Conservation (phyloP, 2,329 filamentous ascomycete genomes). For the Colletotrichum chrysophilum region DNA sequence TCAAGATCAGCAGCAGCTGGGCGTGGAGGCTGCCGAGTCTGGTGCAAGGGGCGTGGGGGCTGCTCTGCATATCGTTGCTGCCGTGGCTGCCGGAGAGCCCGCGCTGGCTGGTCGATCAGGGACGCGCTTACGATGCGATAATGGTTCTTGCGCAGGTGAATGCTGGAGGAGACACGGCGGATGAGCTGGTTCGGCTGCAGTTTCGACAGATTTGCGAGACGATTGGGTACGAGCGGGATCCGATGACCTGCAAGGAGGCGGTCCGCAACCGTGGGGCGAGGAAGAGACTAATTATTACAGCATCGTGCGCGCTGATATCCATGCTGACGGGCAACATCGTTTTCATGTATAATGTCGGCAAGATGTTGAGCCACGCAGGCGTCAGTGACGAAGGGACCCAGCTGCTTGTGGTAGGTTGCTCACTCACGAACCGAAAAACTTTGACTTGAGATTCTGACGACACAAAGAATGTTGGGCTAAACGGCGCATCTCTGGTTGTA, state of each 20-base stretch:
- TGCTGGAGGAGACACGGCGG: neutral
- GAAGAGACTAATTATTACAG: neutral
- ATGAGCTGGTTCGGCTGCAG: neutral
- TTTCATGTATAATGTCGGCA: neutral
- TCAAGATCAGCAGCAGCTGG: neutral
- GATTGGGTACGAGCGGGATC: neutral
- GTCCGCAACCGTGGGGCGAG: neutral
- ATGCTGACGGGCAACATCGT: neutral
- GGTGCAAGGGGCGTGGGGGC: neutral
- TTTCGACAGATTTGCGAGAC: conserved; percentile 6
- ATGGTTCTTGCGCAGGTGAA: neutral
- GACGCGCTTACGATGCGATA: neutral
- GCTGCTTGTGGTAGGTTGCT: neutral
- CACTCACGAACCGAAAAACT: neutral
- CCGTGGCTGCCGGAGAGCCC: conserved; percentile 5
- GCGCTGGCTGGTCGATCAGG: conserved; percentile 3
- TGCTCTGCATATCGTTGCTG: neutral
- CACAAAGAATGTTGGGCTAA: neutral
- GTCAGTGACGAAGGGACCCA: neutral
- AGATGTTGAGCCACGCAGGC: neutral
- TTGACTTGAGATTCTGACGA: neutral
- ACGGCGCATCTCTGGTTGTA: neutral
- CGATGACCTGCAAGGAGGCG: neutral
- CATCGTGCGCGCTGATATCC: neutral
- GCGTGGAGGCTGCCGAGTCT: neutral